phyloP scores from a whole-genome alignment of 2,329 filamentous ascomycete genomes.

The Colletotrichum salicis region DNA sequence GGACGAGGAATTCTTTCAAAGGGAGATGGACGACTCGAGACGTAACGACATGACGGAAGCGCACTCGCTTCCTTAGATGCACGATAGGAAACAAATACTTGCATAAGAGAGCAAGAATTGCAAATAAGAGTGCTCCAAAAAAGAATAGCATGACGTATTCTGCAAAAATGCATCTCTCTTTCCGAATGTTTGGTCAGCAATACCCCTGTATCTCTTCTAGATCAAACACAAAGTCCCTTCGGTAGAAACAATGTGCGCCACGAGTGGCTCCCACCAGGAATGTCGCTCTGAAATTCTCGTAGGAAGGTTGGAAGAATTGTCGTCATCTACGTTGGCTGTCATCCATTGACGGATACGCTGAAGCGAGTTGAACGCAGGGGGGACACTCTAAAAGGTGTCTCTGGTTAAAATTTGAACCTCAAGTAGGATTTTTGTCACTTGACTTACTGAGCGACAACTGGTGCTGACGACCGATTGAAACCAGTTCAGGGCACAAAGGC shows the following conservation, averaged over 20 bases:
- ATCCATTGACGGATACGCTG: constrained; percentile 50
- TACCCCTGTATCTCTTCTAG: constrained; percentile 36
- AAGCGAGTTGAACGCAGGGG: constrained; percentile 49
- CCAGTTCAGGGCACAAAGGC: constrained; percentile 45
- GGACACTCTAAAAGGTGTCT: constrained; percentile 48
- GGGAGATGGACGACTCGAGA: background rate
- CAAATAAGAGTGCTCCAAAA: background rate
- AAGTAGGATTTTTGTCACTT: constrained; percentile 10
- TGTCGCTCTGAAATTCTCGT: constrained; percentile 42
- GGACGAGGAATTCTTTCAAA: background rate
- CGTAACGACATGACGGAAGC: background rate
- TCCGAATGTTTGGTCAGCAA: background rate
- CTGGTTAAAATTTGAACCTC: background rate
- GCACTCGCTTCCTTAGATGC: background rate
- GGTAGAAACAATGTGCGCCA: constrained; percentile 45
- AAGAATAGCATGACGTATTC: background rate
- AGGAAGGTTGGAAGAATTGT: constrained; percentile 33
- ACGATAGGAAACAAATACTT: background rate
- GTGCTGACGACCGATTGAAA: constrained; percentile 49
- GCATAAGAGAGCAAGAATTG: too few species aligned
- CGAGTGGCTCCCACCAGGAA: constrained; percentile 55
- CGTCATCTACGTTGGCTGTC: constrained; percentile 38
- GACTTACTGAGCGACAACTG: constrained; percentile 53
- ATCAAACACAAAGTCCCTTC: constrained; percentile 52
- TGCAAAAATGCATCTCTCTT: background rate